Conservation (phyloP, 345 rosid genomes). For the Salix dunnii region DNA sequence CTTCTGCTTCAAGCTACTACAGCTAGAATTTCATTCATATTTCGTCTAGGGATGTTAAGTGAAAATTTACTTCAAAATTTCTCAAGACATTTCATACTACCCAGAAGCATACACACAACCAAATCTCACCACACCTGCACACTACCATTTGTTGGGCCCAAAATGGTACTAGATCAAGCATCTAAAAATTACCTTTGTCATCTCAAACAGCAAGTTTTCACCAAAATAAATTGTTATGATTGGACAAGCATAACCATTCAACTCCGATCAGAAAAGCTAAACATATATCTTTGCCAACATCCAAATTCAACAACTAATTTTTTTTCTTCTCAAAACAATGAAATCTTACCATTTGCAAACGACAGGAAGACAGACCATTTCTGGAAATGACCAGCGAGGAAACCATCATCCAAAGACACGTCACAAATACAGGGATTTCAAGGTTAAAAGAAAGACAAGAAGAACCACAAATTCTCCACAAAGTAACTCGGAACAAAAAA, state of each 20-base stretch:
- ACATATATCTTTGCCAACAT: not conserved
- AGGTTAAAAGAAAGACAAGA: not conserved
- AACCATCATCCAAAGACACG: not conserved
- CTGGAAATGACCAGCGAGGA: not conserved
- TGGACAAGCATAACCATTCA: not conserved
- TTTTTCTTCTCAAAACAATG: not conserved
- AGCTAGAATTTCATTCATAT: not conserved
- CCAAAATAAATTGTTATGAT: not conserved
- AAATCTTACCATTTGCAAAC: not conserved
- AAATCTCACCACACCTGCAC: not conserved
- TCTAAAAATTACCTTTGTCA: not conserved
- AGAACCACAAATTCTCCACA: not conserved
- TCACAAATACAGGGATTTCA: not conserved
- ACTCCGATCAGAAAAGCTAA: not conserved
- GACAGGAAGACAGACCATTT: not conserved
- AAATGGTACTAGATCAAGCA: no score
- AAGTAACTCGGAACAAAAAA: no score
- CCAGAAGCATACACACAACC: not conserved
- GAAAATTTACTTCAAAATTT: not conserved
- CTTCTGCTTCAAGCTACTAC: not conserved
- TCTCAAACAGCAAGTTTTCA: not conserved
- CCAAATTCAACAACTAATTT: not conserved
- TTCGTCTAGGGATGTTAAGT: not conserved
- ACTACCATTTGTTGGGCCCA: not conserved
- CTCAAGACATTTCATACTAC: not conserved